Base-by-base conservation (phyloP, 2,329 filamentous ascomycete species). In the Gnomoniopsis sp. region DNA sequence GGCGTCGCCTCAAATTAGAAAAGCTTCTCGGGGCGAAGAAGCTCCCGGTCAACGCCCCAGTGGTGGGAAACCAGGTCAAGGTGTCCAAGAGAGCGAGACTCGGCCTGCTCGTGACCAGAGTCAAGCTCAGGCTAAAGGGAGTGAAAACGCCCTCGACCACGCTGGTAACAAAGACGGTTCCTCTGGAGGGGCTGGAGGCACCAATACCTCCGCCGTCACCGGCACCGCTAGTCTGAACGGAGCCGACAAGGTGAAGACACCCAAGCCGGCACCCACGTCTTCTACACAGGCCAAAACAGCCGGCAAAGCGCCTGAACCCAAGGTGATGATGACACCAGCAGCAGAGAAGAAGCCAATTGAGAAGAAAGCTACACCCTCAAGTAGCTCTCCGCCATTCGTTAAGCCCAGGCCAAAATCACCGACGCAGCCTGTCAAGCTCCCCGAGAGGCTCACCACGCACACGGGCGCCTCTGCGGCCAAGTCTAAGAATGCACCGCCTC, bases 381-480 rank as follows among this genome's bases (percentile, higher is more conserved):
- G 78, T 49, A 64, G 71, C 2, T 73, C 75, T 21, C 67, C 76
- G 26, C 68, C 73, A 2, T 81, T 81, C 61, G 74, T 78, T 30
- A 87, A 86, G 67, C 82, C 84, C 10, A 87, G 85, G 69, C 74
- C 80, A 44, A 87, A 85, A 71, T 90, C 88, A 12, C 87, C 87
- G 2, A 91, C 89, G 2, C 83, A 85, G 57, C 88, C 88, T 11
- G 77, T 86, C 53, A 84, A 83, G 58, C 76, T 91, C 1, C 86
- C 88, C 10, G 77, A 88, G 11, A 86, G 87, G 58, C 76, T 91
- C 33, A 88, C 80, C 23, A 86, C 87, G 6, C 88, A 87, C 34
- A 92, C 89, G 3, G 83, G 88, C 23, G 80, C 89, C 0, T 91
- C 85, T 1, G 83, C 82, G 17, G 87, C 85, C 15, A 90, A 87